Base-by-base conservation (phyloP, 1,139 yeast genomes). In the Tardiomyces blankii region DNA sequence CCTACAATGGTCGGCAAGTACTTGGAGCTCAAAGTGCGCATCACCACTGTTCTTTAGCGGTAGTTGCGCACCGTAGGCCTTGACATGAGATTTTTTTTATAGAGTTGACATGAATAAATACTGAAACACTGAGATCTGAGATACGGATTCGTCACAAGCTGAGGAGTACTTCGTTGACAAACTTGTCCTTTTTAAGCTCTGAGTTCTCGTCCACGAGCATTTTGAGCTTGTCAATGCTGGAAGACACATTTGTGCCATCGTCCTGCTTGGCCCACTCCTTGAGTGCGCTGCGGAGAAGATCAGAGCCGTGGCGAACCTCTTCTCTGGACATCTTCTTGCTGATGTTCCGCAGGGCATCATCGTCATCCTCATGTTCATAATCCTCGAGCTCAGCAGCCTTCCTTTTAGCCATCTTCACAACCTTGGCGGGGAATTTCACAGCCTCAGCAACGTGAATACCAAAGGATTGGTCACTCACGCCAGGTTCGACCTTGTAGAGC, bases 381-480 rank as follows among this genome's bases (percentile, higher is more conserved):
- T 80, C 87, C 59, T 88, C 96, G 47, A 91, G 70, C 59, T 91
- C 97, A 6, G 75, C 70, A 0, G 96, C 95, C 62, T 89, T 89
- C 51, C 97, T 76, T 60, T 91, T 91, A 2, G 98, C 96, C 97
- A 91, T 91, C 47, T 78, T 75, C 44, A 91, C 78, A 43, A 91
- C 91, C 62, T 89, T 89, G 27, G 70, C 69, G 1, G 98, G 98
- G 62, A 91, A 91, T 54, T 85, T 82, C 33, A 91, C 97, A 42
- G 89, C 78, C 64, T 91, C 97, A 0, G 98, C 97, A 39, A 91
- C 98, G 62, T 91, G 95, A 43, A 91, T 88, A 65, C 98, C 98
- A 66, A 91, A 91, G 0, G 96, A 88, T 61, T 88, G 94, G 60
- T 88, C 95, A 2, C 95, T 80, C 46, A 88, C 77, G 13, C 98